Base-by-base conservation (phyloP, 78 protist genomes). In the Dictyostelium purpureum region DNA sequence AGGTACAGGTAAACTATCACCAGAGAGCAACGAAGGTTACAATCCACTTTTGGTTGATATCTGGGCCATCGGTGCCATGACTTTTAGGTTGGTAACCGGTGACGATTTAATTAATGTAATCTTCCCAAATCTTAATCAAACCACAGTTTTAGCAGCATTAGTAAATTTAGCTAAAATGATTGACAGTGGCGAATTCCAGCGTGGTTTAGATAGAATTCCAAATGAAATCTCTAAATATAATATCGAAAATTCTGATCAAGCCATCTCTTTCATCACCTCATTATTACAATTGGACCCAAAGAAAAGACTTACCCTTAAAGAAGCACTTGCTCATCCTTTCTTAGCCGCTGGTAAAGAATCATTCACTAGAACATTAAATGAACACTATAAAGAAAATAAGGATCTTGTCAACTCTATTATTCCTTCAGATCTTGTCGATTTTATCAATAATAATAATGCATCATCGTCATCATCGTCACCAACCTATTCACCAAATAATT, bases 11-110 rank as follows among this genome's bases (percentile, higher is more conserved):
- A 83, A 83, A n/a, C 24, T 83, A 2, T 38, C 65, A 26, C 26
- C 56, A 16, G 90, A 83, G 5, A 40, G 45, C 4, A 52, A 52
- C 10, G 90, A 83, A 33, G 90, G 80, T 12, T 83, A 83, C 10
- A 83, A 71, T 43, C 80, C 90, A 6, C 47, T 70, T 52, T 56
- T 83, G 0, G 90, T 83, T 4, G 90, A 83, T 83, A 33, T 56
- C 43, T 83, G 90, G 90, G 80, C 90, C 14, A 83, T 83, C 33
- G 90, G 90, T 54, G 90, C 90, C 0, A 73, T 71, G 5, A 73
- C 90, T 11, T 83, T 83, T 12, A 18, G 90, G 12, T 59, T 83
- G 21, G 11, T 83, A 26, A 83, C 90, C 0, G 90, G 90, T 21
- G 37, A 59, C 26, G 90, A 83, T 21, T 43, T 83, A 35, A 83